Conservation (phyloP, 148 eudicot genomes). For the Rhododendron mucronatum region DNA sequence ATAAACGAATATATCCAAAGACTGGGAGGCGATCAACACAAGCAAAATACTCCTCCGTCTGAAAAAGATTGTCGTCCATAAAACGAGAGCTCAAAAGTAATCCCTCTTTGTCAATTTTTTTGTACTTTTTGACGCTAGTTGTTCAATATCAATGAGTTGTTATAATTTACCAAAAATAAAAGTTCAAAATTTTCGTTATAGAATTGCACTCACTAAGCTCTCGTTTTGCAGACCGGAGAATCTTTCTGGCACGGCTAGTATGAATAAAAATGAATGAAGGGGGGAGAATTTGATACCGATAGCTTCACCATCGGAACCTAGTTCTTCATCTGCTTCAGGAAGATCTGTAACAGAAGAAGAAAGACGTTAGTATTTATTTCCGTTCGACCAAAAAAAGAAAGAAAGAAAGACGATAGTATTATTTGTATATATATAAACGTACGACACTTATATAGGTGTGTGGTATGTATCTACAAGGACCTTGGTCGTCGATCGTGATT, state of each 20-base stretch:
- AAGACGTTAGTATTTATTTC: neutral
- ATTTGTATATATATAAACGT: neutral
- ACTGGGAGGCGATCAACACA: neutral
- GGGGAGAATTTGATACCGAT: neutral
- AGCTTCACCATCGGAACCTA: conserved; percentile 27
- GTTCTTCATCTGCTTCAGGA: conserved; percentile 36
- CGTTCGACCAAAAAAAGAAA: too few species aligned
- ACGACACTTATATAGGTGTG: neutral
- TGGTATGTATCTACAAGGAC: neutral
- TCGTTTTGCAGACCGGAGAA: neutral
- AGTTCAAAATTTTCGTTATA: too few species aligned
- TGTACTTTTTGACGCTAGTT: neutral
- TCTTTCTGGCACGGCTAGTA: neutral
- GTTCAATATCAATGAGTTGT: neutral
- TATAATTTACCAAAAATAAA: too few species aligned
- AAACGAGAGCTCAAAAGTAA: neutral
- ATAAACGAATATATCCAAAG: neutral
- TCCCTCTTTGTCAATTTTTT: neutral
- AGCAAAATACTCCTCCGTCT: neutral
- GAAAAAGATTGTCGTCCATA: neutral
- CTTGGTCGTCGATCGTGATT: conserved; percentile 23
- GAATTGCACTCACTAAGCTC: too few species aligned
- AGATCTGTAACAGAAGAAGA: conserved; percentile 25
- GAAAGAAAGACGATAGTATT: too few species aligned
- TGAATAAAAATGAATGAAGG: neutral